Conservation (phyloP, 192 early-diverging fungal genomes). For the Powellomyces hirtus region DNA sequence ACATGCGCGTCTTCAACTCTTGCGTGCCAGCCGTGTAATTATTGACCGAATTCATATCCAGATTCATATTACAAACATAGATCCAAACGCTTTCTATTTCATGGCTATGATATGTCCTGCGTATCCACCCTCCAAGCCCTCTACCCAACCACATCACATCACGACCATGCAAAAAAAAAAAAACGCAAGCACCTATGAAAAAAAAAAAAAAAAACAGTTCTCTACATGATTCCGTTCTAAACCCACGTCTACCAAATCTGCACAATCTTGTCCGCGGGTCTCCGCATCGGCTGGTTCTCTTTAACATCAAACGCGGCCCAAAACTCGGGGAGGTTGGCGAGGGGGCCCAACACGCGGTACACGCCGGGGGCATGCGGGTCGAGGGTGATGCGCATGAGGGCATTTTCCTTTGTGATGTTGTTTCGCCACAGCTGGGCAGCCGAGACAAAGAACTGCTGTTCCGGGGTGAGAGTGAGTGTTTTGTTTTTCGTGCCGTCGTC, state of each 20-base stretch:
- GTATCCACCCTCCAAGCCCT: too few species aligned
- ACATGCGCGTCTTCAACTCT: too few species aligned
- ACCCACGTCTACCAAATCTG: slow-evolving; percentile 1
- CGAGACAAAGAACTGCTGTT: slow-evolving; percentile 1
- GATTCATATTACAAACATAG: too few species aligned
- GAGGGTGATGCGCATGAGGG: not conserved
- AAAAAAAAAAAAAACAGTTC: not conserved
- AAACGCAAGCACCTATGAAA: too few species aligned
- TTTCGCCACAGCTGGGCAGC: not conserved
- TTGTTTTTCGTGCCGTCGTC: not conserved
- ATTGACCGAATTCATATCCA: too few species aligned
- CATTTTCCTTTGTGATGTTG: slow-evolving; percentile 6
- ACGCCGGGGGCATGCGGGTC: slow-evolving; percentile 10
- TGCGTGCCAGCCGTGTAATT: too few species aligned
- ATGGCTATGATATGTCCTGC: too few species aligned
- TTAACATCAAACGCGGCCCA: slow-evolving; percentile 24
- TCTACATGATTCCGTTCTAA: not conserved
- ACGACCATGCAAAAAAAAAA: too few species aligned
- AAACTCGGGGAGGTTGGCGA: slow-evolving; percentile 36
- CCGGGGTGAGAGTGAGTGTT: not conserved
- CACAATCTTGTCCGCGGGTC: not conserved
- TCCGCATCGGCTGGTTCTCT: not conserved
- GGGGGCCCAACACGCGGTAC: slow-evolving; percentile 21
- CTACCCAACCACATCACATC: too few species aligned
- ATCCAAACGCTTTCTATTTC: too few species aligned